Evolutionary conservation across 1,284 basidiomycete species (phyloP), one percentile per base, ranked within the genome.

Genomic region (Fomitopsis schrenkii): DNA sequence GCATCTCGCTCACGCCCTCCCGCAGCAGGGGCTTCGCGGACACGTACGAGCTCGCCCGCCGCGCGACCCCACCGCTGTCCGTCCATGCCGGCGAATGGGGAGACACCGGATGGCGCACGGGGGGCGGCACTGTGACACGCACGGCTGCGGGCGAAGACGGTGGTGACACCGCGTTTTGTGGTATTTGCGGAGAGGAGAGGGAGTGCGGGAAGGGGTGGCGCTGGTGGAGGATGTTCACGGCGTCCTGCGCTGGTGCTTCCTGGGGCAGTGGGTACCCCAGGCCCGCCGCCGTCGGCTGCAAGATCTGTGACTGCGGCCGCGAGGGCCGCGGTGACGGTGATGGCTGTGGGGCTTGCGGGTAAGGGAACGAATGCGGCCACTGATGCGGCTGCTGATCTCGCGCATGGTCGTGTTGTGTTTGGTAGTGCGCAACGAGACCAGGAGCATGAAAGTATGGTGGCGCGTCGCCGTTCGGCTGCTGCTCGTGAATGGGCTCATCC

Each of bases 201-300:
- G 69, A 66, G 48, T 71, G 71, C 36, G 67, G 65, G 66, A 72
- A 71, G 3, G 71, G 68, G 38, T 71, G 68, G 3, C 70, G 66
- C n/a, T 70, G 70, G 59, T 71, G 64, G 10, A 64, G 56, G 22
- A 62, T 35, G 57, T 55, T 14, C 60, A 9, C 48, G 46, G 48
- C 28, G 59, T 48, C 36, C 38, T 59, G 57, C 36, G 48, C 57
- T 33, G 55, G 55, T 33, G 38, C 26, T 46, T 50, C 45, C 35
- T 50, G 48, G 12, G 58, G 26, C 5, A 42, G 35, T 33, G 33
- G 19, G 15, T 45, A 14, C 26, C 45, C 30, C 57, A 35, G 6
- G 35, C 7, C n/a, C 9, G 41, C 46, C 22, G 58, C 6, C 14
- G 33, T 15, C 36, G 58, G 44, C 30, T 41, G 26, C 36, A 40